These are phyloP conservation scores for Sordariomycetes sp. DNA, from an alignment of 2,329 filamentous ascomycete genomes.

Conservation along the genomic window DNA sequence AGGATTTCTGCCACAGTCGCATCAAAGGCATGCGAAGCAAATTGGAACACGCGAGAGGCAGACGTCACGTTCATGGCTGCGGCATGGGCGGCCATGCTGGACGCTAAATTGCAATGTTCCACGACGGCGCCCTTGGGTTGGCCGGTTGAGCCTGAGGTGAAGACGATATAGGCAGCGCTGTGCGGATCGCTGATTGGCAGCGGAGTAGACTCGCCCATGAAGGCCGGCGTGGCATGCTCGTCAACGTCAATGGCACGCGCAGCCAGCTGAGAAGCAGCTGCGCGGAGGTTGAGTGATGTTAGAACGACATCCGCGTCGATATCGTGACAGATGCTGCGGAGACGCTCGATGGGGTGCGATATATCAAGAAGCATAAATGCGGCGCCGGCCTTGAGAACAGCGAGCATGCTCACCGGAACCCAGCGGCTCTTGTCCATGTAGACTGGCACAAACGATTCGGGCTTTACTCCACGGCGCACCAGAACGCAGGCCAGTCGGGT, in stretches of 20 bases:
- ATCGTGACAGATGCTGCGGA: background rate
- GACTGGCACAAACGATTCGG: slow-evolving; percentile 6
- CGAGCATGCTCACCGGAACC: slow-evolving; percentile 3
- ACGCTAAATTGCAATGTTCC: background rate
- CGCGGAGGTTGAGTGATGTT: slow-evolving; percentile 6
- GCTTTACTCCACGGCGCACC: slow-evolving; percentile 9
- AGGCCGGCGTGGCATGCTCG: background rate
- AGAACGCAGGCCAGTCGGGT: slow-evolving; percentile 3
- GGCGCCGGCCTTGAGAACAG: slow-evolving; percentile 5
- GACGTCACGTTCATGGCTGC: background rate
- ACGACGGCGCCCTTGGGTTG: slow-evolving; percentile 1
- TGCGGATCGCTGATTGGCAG: background rate
- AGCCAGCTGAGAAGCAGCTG: background rate
- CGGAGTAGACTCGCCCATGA: background rate
- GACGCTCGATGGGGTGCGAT: background rate
- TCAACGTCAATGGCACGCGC: slow-evolving; percentile 12
- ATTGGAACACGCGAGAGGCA: background rate
- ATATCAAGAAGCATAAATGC: slow-evolving; percentile 5
- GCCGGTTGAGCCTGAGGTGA: slow-evolving; percentile 2
- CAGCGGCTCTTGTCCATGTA: slow-evolving; percentile 5
- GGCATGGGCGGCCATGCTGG: background rate
- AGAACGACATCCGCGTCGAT: background rate
- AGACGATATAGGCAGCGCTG: slow-evolving; percentile 4
- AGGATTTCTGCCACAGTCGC: slow-evolving; percentile 2
- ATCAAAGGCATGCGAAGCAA: slow-evolving; percentile 3